phyloP scores from a whole-genome alignment of 1,139 yeast genomes.

The Suhomyces atakaporum region DNA sequence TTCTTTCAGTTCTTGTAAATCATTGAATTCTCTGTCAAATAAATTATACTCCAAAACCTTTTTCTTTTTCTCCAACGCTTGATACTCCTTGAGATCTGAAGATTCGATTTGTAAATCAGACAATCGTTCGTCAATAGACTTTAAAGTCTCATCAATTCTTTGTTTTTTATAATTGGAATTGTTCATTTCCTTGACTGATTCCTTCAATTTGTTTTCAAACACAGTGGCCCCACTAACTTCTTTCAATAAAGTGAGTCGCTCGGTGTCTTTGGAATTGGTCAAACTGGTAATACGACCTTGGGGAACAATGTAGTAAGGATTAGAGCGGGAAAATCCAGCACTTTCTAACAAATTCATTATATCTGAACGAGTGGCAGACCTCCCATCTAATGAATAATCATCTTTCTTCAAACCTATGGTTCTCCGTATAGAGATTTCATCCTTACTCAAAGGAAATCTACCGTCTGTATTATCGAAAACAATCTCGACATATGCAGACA shows the following conservation, averaged over 20 bases:
- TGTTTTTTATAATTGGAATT: slow-evolving; percentile 69
- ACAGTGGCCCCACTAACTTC: slow-evolving; percentile 96
- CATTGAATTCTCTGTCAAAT: slow-evolving; percentile 72
- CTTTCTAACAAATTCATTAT: slow-evolving; percentile 82
- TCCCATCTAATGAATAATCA: slow-evolving; percentile 80
- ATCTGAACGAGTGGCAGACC: slow-evolving; percentile 78
- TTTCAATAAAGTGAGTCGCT: slow-evolving; percentile 74
- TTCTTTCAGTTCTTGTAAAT: slow-evolving; percentile 62
- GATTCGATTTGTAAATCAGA: slow-evolving; percentile 81
- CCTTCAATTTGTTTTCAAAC: slow-evolving; percentile 78
- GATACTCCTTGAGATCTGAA: slow-evolving; percentile 70
- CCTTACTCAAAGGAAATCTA: slow-evolving; percentile 68
- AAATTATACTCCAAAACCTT: slow-evolving; percentile 76
- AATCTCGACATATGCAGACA: slow-evolving; percentile 92
- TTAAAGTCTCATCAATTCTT: slow-evolving; percentile 74
- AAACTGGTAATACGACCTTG: slow-evolving; percentile 87
- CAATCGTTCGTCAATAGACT: slow-evolving; percentile 69
- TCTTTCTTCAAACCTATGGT: slow-evolving; percentile 93
- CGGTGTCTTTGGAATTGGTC: slow-evolving; percentile 86
- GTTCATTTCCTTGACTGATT: slow-evolving; percentile 77
- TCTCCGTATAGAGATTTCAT: slow-evolving; percentile 74
- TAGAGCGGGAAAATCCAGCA: slow-evolving; percentile 89
- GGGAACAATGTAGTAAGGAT: slow-evolving; percentile 95
- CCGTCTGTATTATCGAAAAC: slow-evolving; percentile 80
- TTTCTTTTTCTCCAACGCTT: slow-evolving; percentile 64